Conservation (phyloP, 106 monocot species). For the Agapanthus africanus region DNA sequence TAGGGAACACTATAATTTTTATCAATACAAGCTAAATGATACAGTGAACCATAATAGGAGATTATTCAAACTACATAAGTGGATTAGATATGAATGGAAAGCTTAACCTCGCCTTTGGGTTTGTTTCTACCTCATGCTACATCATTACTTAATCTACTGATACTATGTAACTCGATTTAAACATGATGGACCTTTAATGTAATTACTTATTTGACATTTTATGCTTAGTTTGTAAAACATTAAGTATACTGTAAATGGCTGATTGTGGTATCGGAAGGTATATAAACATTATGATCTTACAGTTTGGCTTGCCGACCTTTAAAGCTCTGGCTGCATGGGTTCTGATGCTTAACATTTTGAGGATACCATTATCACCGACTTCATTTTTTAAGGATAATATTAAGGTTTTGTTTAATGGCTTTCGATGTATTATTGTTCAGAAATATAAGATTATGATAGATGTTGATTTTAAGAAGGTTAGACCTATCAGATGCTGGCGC, state of each 20-base stretch:
- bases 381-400: neutral
- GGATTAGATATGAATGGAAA: no score
- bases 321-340: neutral
- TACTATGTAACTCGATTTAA: neutral
- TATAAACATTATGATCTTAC: neutral
- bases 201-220: neutral
- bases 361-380: neutral
- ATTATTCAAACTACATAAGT: neutral
- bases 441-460: no score
- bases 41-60: neutral
- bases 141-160: constrained; percentile 1
- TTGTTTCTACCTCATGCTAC: neutral
- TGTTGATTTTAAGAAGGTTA: no score
- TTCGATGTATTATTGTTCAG: no score
- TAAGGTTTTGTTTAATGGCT: neutral
- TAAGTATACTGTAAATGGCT: neutral
- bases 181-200: no score
- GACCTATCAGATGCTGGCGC: no score
- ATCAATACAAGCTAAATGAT: neutral
- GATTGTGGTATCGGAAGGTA: neutral
- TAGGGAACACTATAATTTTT: neutral
- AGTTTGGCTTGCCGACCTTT: neutral
- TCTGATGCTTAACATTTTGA: neutral
- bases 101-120: neutral
- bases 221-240: no score